phyloP scores from a whole-genome alignment of 2,329 filamentous ascomycete genomes.

The Cladophialophora chaetospira region DNA sequence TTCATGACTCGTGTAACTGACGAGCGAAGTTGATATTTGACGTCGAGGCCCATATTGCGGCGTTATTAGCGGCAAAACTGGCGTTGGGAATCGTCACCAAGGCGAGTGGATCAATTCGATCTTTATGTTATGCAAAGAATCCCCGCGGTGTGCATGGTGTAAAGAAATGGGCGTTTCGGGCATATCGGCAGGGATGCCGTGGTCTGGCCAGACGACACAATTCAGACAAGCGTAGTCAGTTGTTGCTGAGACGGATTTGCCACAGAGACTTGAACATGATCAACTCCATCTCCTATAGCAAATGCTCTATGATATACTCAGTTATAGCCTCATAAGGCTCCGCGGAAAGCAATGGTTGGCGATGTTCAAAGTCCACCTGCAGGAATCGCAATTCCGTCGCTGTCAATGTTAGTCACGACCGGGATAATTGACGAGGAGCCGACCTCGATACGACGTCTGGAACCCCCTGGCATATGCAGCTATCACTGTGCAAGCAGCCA shows the following conservation, averaged over 20 bases:
- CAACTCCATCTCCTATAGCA: too few species aligned
- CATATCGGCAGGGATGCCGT: neutral
- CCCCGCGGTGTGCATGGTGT: neutral
- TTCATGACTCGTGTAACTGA: conserved; percentile 1
- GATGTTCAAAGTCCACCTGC: too few species aligned
- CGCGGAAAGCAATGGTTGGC: neutral
- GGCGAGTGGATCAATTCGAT: neutral
- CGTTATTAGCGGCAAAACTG: neutral
- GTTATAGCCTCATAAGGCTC: neutral
- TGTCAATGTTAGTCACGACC: neutral
- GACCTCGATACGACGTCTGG: neutral
- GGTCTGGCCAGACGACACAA: neutral
- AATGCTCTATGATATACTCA: neutral
- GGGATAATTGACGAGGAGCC: neutral
- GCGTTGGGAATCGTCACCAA: neutral
- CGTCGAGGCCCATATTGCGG: neutral
- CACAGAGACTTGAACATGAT: too few species aligned
- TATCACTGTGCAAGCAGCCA: neutral
- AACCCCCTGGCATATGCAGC: too few species aligned
- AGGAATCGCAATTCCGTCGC: neutral
- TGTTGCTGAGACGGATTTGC: too few species aligned
- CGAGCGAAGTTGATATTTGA: neutral
- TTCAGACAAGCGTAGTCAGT: neutral
- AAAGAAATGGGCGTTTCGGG: neutral
- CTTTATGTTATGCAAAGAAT: neutral